Base-by-base conservation (phyloP, 2,329 filamentous ascomycete genomes). In the Talaromyces atroroseus region DNA sequence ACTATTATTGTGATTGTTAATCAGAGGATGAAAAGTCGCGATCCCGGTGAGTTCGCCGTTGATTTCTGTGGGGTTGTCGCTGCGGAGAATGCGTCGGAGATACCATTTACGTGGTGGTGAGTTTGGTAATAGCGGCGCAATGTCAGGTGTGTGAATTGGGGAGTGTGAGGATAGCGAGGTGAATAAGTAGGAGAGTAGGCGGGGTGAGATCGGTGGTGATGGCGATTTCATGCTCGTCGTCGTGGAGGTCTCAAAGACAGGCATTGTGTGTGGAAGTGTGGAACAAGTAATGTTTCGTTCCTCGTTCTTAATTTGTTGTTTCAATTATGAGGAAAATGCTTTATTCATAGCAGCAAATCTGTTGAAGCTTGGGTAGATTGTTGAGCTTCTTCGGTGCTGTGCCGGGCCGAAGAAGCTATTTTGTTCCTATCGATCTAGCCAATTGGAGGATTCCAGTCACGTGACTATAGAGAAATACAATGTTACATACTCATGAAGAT, bases 11-110 rank as follows among this genome's bases (percentile, higher is more conserved):
- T 45, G 57, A 48, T 62, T 56, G 12, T 62, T 60, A 3, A 45
- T 57, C 12, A 67, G 61, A 3, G 61, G 62, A 0, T 64, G 68
- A 61, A 77, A 76, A 5, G 66, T 68, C 5, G 74, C 74, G 8
- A 66, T 70, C 29, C 74, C 74, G 18, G 59, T 66, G n/a, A 76
- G 64, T 51, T 70, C 67, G 45, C 74, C 74, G 49, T 74, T 69
- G 29, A 76, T 68, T 46, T 76, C 74, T 5, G 68, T 61, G 10
- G 70, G 65, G 56, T 76, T 73, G 29, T 70, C 68, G 62, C 73
- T 75, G 51, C 69, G 67, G 16, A 77, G 67, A 5, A 52, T 54
- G 29, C 54, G 54, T n/a, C 47, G 58, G 26, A 58, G 51, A 14
- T 52, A 51, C 58, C 55, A 59, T 58, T 44, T 51, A 6, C 51